phyloP scores from a whole-genome alignment of 768 basidiomycete genomes.

The Suillus luteus region DNA sequence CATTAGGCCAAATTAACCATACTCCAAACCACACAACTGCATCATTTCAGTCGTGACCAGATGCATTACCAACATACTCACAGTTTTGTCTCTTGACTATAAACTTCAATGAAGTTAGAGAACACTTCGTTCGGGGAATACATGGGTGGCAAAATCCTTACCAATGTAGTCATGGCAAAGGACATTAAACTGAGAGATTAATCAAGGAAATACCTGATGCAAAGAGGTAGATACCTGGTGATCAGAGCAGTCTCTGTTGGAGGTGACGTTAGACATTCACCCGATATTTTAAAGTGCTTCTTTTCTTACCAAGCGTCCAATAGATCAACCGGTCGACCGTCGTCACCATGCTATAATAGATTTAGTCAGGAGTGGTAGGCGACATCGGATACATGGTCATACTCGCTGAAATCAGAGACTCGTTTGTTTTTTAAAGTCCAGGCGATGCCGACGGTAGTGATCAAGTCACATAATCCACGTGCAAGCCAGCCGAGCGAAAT shows the following conservation, averaged over 20 bases:
- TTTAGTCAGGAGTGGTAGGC: neutral
- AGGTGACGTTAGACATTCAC: neutral
- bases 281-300: neutral
- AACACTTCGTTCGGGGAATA: neutral
- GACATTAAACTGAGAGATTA: neutral
- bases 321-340: neutral
- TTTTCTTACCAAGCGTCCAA: slow-evolving; percentile 2
- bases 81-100: neutral
- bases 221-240: neutral
- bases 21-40: neutral
- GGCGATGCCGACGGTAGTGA: slow-evolving; percentile 4
- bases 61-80: neutral
- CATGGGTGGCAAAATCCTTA: neutral
- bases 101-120: neutral
- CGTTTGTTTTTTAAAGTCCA: slow-evolving; percentile 5
- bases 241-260: slow-evolving; percentile 1
- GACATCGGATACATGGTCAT: neutral
- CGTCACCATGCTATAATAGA: neutral
- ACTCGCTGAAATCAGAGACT: neutral
- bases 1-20: neutral
- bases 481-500: neutral
- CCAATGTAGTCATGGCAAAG: neutral
- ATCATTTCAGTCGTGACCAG: neutral
- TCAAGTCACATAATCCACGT: slow-evolving; percentile 5
- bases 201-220: neutral